These are phyloP conservation scores for Talaromyces sp. DNA, from an alignment of 2,329 filamentous ascomycete genomes.

Conservation along the genomic window DNA sequence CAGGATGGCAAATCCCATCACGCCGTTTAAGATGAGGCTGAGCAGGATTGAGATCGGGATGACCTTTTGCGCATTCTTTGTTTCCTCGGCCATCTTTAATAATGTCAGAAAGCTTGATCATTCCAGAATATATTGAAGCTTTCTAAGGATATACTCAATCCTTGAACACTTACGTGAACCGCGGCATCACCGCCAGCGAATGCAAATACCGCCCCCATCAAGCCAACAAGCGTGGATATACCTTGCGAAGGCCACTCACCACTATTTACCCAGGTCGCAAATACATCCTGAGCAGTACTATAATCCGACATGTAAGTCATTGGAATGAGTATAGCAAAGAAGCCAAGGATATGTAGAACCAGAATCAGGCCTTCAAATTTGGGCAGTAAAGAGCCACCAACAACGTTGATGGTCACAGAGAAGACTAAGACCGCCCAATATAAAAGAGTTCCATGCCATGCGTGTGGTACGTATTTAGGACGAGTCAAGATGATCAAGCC, in stretches of 20 bases:
- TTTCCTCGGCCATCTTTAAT: conserved; percentile 39
- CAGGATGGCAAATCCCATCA: conserved; percentile 35
- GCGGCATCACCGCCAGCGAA: conserved; percentile 26
- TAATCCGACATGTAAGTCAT: conserved; percentile 14
- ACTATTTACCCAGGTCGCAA: conserved; percentile 22
- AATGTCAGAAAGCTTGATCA: conserved; percentile 15
- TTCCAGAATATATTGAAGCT: background rate
- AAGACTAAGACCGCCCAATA: conserved; percentile 49
- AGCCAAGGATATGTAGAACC: conserved; percentile 12
- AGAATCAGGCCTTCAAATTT: conserved; percentile 16
- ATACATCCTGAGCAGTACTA: conserved; percentile 22
- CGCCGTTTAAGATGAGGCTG: conserved; percentile 34
- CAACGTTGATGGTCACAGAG: conserved; percentile 50
- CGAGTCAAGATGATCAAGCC: conserved; percentile 20
- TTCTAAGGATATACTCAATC: background rate
- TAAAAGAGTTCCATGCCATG: conserved; percentile 46
- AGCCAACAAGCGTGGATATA: conserved; percentile 27
- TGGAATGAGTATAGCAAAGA: conserved; percentile 16
- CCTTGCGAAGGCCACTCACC: conserved; percentile 24
- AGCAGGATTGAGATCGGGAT: conserved; percentile 38
- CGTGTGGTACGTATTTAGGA: conserved; percentile 25
- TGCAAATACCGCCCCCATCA: conserved; percentile 22
- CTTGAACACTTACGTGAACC: conserved; percentile 24
- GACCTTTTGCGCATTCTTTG: conserved; percentile 33
- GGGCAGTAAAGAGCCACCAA: conserved; percentile 4